Conservation (phyloP, 140 eudicot genomes). For the Senecio squalidus region DNA sequence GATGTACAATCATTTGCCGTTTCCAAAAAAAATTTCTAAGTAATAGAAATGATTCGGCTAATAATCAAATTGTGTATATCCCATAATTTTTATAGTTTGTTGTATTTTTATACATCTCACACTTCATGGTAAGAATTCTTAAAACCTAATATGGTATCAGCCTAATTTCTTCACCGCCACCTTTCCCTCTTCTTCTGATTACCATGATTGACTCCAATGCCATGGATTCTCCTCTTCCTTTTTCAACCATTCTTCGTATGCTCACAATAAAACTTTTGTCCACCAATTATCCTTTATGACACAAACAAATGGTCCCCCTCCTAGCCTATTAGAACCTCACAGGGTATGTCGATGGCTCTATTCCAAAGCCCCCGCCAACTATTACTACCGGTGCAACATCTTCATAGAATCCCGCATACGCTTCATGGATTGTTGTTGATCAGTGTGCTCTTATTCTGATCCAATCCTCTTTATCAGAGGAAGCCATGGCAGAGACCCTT, state of each 20-base stretch:
- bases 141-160: neutral
- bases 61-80: neutral
- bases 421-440: neutral
- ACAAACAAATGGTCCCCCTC: neutral
- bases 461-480: too few relatives aligned
- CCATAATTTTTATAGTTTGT: neutral
- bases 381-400: neutral
- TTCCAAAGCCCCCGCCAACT: neutral
- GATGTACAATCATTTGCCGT: too few relatives aligned
- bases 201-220: neutral
- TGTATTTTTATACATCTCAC: neutral
- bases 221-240: neutral
- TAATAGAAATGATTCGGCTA: too few relatives aligned
- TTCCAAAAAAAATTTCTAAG: too few relatives aligned
- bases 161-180: neutral
- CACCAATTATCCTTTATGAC: neutral
- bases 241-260: neutral
- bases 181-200: neutral
- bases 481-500: neutral
- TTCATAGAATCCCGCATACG: neutral
- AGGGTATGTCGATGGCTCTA: neutral
- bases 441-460: neutral
- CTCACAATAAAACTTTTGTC: neutral
- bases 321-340: neutral
- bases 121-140: neutral